phyloP scores from a whole-genome alignment of 139 green algal genomes.

The Auxenochlorella pyrenoidosa region DNA sequence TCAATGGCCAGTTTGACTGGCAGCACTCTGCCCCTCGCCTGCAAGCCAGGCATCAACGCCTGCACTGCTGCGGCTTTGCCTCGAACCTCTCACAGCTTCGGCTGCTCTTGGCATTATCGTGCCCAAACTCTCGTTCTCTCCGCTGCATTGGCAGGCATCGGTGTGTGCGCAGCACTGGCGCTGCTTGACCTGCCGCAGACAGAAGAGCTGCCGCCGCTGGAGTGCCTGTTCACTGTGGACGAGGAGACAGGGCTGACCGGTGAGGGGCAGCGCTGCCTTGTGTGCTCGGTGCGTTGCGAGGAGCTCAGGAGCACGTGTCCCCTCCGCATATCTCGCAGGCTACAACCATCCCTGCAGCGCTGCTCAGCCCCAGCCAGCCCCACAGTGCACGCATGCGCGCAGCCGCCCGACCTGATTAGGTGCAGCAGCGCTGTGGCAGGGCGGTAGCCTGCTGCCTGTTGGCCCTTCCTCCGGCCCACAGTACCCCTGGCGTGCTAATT shows the following conservation, averaged over 20 bases:
- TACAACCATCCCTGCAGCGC: too few relatives aligned
- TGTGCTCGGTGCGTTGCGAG: too few relatives aligned
- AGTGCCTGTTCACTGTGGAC: conserved; percentile 85
- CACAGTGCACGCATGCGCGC: too few relatives aligned
- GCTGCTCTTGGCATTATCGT: background rate
- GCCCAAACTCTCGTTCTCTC: too few relatives aligned
- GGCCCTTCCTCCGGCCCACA: too few relatives aligned
- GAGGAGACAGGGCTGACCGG: conserved; percentile 74
- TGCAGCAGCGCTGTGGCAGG: too few relatives aligned
- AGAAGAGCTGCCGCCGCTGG: conserved; percentile 73
- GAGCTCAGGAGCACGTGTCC: too few relatives aligned
- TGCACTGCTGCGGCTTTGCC: background rate
- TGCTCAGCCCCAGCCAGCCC: too few relatives aligned
- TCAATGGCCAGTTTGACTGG: background rate
- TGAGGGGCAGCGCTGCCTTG: background rate
- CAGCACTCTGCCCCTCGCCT: background rate
- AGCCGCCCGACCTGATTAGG: too few relatives aligned
- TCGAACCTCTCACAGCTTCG: background rate
- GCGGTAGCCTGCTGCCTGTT: too few relatives aligned
- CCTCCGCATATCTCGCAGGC: too few relatives aligned
- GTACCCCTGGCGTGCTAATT: too few relatives aligned
- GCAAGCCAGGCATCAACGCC: background rate
- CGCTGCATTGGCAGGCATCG: conserved; percentile 70
- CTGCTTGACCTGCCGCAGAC: conserved; percentile 61
- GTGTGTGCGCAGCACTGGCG: conserved; percentile 70